phyloP scores from a whole-genome alignment of 148 eudicot genomes.

The Silene uniflora region DNA sequence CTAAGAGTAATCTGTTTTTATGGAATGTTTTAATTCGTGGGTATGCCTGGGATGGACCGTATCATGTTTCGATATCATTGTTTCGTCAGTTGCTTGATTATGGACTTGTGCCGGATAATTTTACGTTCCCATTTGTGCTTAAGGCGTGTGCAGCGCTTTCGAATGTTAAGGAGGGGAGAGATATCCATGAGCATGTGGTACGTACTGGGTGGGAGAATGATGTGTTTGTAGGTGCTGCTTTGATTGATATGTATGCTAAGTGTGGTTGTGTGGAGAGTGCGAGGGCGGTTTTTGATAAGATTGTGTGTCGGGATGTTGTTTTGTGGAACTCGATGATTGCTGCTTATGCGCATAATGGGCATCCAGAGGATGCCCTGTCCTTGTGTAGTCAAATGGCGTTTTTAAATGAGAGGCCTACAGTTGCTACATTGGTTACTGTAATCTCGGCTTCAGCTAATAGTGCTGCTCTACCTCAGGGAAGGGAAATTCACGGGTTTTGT shows the following conservation, averaged over 20 bases:
- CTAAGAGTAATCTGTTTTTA: slow-evolving; percentile 57
- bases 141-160: slow-evolving; percentile 72
- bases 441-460: slow-evolving; percentile 63
- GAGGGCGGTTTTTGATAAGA: slow-evolving; percentile 52
- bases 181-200: slow-evolving; percentile 54
- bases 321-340: slow-evolving; percentile 87
- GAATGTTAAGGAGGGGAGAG: slow-evolving; percentile 50
- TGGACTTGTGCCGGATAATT: slow-evolving; percentile 69
- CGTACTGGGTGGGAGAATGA: slow-evolving; percentile 67
- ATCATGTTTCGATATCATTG: slow-evolving; percentile 48
- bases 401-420: slow-evolving; percentile 53
- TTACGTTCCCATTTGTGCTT: slow-evolving; percentile 77
- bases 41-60: slow-evolving; percentile 89
- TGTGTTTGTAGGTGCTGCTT: slow-evolving; percentile 71
- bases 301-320: slow-evolving; percentile 60
- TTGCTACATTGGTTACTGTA: slow-evolving; percentile 62
- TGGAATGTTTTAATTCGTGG: slow-evolving; percentile 91
- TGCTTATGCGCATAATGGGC: slow-evolving; percentile 77
- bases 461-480: slow-evolving; percentile 59
- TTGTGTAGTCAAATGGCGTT: slow-evolving; percentile 57
- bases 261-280: slow-evolving; percentile 59
- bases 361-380: slow-evolving; percentile 55
- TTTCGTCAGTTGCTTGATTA: slow-evolving; percentile 47
- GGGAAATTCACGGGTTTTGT: slow-evolving; percentile 61
- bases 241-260: slow-evolving; percentile 84